A percentile compares a stretch with the other conserved stretches of the same genome.
Evolutionary conservation across 495 filamentous ascomycete genomes (phyloP).

Genomic region (Xylaria castorea): DNA sequence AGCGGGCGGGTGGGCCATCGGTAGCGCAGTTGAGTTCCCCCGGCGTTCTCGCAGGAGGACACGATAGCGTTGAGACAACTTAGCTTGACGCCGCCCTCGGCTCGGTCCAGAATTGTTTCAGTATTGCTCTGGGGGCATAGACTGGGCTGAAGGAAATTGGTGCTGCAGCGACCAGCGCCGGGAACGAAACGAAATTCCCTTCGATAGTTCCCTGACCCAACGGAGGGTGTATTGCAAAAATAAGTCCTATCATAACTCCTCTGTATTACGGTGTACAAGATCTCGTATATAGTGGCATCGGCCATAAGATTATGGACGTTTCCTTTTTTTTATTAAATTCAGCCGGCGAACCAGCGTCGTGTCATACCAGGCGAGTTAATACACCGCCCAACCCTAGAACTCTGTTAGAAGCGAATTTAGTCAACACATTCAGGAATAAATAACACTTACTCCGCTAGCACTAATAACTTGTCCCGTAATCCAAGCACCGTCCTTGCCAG

Average conservation of each 20-base stretch:
- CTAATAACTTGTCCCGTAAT: constrained; percentile 66
- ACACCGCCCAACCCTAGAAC: constrained; percentile 19
- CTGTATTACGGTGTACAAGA: background rate
- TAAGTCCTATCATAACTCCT: background rate
- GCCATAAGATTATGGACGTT: background rate
- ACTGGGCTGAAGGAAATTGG: constrained; percentile 49
- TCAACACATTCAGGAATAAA: background rate
- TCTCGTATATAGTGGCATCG: background rate
- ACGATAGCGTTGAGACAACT: constrained; percentile 42
- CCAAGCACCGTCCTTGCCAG: constrained; percentile 58
- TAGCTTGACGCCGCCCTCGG: constrained; percentile 53
- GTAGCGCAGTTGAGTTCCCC: constrained; percentile 46
- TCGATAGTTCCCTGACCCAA: background rate
- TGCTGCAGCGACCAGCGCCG: constrained; percentile 57
- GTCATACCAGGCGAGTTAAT: background rate
- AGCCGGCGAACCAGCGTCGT: background rate
- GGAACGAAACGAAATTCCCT: constrained; percentile 58
- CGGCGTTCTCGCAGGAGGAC: constrained; percentile 41
- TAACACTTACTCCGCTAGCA: constrained; percentile 59
- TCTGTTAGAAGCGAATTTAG: background rate
- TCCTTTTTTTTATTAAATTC: background rate
- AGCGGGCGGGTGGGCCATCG: constrained; percentile 53
- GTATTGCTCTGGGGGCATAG: constrained; percentile 53
- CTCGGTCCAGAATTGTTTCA: constrained; percentile 56
- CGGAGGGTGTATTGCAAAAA: background rate